Conservation (phyloP, 2,329 filamentous ascomycete species). For the Paradendryphiella salina region DNA sequence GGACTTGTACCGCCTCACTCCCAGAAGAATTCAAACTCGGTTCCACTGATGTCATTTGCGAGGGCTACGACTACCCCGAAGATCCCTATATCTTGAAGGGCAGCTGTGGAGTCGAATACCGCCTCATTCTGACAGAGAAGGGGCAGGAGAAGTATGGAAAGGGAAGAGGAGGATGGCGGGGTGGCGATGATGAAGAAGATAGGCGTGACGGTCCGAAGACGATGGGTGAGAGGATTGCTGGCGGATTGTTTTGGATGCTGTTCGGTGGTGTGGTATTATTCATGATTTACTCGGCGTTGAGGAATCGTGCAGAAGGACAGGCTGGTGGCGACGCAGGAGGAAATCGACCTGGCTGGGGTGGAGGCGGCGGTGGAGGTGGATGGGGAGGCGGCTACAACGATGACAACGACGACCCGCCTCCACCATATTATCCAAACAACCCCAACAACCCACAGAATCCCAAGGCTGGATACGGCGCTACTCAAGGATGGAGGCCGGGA, state of each 20-base stretch:
- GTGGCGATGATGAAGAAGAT: conserved; percentile 38
- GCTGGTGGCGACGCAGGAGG: conserved; percentile 29
- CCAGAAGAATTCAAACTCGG: conserved; percentile 73
- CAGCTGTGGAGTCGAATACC: conserved; percentile 90
- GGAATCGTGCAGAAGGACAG: conserved; percentile 32
- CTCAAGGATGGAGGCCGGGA: conserved; percentile 67
- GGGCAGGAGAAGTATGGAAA: conserved; percentile 72
- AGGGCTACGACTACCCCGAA: conserved; percentile 76
- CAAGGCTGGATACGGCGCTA: conserved; percentile 27
- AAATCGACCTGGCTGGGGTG: conserved; percentile 43
- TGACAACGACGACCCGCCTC: conserved; percentile 54
- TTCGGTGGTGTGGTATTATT: conserved; percentile 64
- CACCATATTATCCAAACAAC: conserved; percentile 50
- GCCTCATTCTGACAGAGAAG: conserved; percentile 72
- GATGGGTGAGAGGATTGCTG: conserved; percentile 34
- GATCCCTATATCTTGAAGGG: conserved; percentile 89
- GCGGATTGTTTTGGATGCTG: conserved; percentile 61
- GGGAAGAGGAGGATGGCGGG: conserved; percentile 51
- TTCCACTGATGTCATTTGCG: conserved; percentile 86
- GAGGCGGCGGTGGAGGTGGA: conserved; percentile 50
- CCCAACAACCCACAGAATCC: conserved; percentile 26
- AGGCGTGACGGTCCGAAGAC: conserved; percentile 46
- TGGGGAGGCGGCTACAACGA: conserved; percentile 43
- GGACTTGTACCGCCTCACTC: conserved; percentile 76
- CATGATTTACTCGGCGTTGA: conserved; percentile 64